A percentile compares a stretch with the other conserved stretches of the same genome.
Evolutionary conservation across 345 rosid genomes (phyloP).

Genomic region (Dipteronia sinensis): DNA sequence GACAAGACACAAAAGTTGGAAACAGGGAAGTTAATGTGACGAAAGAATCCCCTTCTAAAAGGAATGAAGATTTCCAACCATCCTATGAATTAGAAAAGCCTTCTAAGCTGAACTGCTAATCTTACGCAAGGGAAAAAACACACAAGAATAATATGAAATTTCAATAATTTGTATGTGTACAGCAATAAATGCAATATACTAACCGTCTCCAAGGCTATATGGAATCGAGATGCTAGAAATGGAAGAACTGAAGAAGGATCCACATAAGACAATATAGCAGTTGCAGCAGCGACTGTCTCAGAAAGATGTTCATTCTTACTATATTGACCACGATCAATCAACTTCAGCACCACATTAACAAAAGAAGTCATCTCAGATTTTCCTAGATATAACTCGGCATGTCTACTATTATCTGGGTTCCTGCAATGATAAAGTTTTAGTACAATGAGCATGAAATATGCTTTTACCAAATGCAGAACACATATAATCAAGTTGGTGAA

Average conservation of each 20-base stretch:
- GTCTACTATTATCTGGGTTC: slow-evolving; percentile 39
- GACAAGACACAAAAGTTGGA: slow-evolving; percentile 59
- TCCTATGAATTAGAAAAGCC: neutral
- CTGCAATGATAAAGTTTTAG: slow-evolving; percentile 48
- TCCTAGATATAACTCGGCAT: slow-evolving; percentile 54
- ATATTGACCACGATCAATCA: slow-evolving; percentile 97
- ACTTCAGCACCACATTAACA: slow-evolving; percentile 71
- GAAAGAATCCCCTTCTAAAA: slow-evolving; percentile 20
- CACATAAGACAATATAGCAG: slow-evolving; percentile 87
- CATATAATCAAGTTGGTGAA: slow-evolving; percentile 23
- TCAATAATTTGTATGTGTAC: neutral
- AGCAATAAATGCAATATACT: slow-evolving; percentile 34
- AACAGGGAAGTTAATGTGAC: slow-evolving; percentile 40
- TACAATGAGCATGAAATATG: slow-evolving; percentile 34
- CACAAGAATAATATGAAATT: neutral
- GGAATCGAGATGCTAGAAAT: slow-evolving; percentile 88
- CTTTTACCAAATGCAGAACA: slow-evolving; percentile 15
- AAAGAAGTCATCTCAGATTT: slow-evolving; percentile 71
- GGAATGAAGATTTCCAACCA: slow-evolving; percentile 5
- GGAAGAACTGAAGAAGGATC: slow-evolving; percentile 98
- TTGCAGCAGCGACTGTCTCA: slow-evolving; percentile 96
- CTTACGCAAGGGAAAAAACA: neutral
- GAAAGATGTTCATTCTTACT: slow-evolving; percentile 98
- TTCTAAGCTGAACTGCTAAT: neutral
- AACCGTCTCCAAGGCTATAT: slow-evolving; percentile 99